Evolutionary conservation across 495 filamentous ascomycete species (phyloP), one percentile per base, ranked within the genome.

Genomic region (Zalerion maritima): DNA sequence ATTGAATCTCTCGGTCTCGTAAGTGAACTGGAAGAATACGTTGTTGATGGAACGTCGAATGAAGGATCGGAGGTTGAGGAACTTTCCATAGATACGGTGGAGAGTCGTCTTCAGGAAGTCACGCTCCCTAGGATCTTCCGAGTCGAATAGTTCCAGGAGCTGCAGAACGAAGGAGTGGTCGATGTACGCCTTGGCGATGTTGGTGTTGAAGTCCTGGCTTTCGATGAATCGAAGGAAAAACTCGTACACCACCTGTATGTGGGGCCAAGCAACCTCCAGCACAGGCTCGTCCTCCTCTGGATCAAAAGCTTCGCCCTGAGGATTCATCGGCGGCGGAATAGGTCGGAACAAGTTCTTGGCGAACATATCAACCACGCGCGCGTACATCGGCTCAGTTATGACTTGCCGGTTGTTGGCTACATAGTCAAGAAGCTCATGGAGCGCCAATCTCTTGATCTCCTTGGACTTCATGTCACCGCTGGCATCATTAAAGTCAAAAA

Each of bases 391-490:
- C 50, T 99, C 89, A 1, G 87, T 94, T 49, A 99, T 96, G 41
- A 99, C 89, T 40, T 91, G 85, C 21, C 89, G 73, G 46, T 99
- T 99, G 52, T 94, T 94, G 41, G 89, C 87, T 28, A 99, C 87
- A 46, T 99, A 99, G 50, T 99, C 89, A 28, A 99, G 66, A 17
- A 99, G 68, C 47, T 99, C 89, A 46, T 99, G 89, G 23, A 99
- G 70, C 26, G 89, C 91, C 46, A 99, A 58, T 42, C 89, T 73
- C 67, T 99, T 99, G 65, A 99, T 94, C 57, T 99, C 89, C 54
- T 99, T 99, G n/a, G 87, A 92, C 52, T 96, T 96, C 87, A 96
- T 96, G 45, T 99, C 89, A 30, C 76, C 86, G 36, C 82, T 91
- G 21, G 91, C 84, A 47, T 99, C 89, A 54, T 94, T 99, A 61